A percentile compares a stretch with the other conserved stretches of the same genome.
phyloP scores from a whole-genome alignment of 768 basidiomycete species.

The Lentinula sp. region DNA sequence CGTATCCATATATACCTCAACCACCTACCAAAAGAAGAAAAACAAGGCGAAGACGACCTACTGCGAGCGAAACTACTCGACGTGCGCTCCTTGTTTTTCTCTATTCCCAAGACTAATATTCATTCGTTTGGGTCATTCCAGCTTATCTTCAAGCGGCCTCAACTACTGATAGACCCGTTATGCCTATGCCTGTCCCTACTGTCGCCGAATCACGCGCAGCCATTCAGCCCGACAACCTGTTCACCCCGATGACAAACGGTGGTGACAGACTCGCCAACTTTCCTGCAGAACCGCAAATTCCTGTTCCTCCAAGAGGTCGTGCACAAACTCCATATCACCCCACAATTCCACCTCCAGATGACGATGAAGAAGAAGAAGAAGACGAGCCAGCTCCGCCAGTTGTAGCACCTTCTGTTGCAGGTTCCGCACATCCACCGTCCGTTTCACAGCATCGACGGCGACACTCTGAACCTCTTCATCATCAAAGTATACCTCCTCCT shows the following conservation, averaged over 20 bases:
- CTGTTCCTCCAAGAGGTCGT: neutral
- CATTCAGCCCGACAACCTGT: neutral
- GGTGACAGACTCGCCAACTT: constrained; percentile 1
- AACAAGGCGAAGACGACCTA: neutral
- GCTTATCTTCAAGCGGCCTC: neutral
- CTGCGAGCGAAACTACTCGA: neutral
- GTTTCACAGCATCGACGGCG: neutral
- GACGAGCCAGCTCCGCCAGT: neutral
- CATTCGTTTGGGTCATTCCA: neutral
- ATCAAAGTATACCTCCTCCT: constrained; percentile 20
- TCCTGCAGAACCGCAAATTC: neutral
- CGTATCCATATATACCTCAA: neutral
- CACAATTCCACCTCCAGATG: neutral
- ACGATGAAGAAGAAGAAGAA: neutral
- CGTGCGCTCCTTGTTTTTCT: neutral
- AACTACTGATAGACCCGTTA: neutral
- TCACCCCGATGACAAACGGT: neutral
- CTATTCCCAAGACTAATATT: neutral
- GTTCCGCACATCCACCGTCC: neutral
- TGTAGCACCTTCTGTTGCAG: neutral
- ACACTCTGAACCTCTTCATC: constrained; percentile 1
- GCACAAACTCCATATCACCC: constrained; percentile 7
- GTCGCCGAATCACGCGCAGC: neutral
- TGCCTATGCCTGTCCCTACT: neutral
- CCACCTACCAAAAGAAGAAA: neutral